phyloP scores from a whole-genome alignment of 805 yeast species.

The Torulaspora delbrueckii region DNA sequence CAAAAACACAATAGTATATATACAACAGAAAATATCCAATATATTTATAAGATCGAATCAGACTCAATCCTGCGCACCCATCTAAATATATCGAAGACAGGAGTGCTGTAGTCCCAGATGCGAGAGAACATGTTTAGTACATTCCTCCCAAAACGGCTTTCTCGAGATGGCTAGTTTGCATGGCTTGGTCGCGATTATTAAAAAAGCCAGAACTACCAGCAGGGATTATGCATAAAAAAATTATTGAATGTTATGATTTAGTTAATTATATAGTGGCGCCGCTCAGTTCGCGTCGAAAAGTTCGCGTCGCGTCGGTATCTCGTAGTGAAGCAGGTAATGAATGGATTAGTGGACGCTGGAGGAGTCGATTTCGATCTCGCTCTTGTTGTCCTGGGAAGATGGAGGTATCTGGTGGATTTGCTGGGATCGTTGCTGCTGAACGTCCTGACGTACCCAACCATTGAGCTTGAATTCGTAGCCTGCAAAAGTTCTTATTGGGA shows the following conservation, averaged over 20 bases:
- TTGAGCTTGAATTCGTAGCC: conserved; percentile 26
- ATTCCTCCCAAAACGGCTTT: background rate
- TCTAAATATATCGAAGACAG: background rate
- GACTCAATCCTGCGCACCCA: background rate
- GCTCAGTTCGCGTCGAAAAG: background rate
- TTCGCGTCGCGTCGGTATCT: background rate
- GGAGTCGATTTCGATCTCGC: background rate
- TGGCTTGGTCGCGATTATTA: conserved; percentile 1
- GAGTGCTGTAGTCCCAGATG: background rate
- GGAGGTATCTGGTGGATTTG: too few relatives aligned
- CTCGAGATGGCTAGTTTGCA: background rate
- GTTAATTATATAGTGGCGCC: background rate
- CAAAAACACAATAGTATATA: too few relatives aligned
- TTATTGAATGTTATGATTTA: background rate
- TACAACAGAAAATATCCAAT: too few relatives aligned
- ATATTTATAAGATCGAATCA: background rate
- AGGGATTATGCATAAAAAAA: background rate
- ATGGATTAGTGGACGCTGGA: background rate
- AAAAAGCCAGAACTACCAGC: background rate
- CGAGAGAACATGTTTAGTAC: background rate
- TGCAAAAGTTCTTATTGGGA: conserved; percentile 26
- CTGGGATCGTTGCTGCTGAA: conserved; percentile 8
- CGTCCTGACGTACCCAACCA: conserved; percentile 29
- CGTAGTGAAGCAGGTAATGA: too few relatives aligned
- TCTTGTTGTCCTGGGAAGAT: background rate